A percentile compares a stretch with the other conserved stretches of the same genome.
Conservation (phyloP, 805 yeast genomes). For the Ogataea glucozyma region DNA sequence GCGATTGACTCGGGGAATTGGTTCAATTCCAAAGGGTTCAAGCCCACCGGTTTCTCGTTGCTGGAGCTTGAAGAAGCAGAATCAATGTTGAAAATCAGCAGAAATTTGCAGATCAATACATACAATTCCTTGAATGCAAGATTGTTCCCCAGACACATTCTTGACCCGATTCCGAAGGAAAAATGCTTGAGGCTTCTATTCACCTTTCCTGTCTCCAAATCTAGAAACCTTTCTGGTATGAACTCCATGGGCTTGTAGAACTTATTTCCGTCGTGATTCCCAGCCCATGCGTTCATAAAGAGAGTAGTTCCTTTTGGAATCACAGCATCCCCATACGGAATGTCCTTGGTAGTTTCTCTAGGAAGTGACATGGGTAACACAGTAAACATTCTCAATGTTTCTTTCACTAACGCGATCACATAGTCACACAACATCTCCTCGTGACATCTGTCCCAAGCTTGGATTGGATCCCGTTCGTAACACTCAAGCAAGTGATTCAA, state of each 20-base stretch:
- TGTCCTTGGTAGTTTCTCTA: conserved; percentile 53
- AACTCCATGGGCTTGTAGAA: conserved; percentile 49
- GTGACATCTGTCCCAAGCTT: conserved; percentile 31
- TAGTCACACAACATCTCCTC: conserved; percentile 43
- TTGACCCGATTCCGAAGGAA: conserved; percentile 68
- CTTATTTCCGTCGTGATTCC: conserved; percentile 57
- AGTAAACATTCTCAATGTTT: conserved; percentile 60
- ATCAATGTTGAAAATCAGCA: conserved; percentile 51
- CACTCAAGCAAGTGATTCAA: conserved; percentile 38
- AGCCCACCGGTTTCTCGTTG: conserved; percentile 37
- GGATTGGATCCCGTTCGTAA: conserved; percentile 29
- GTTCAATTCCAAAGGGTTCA: conserved; percentile 54
- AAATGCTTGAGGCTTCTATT: conserved; percentile 40
- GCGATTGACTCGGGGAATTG: conserved; percentile 58
- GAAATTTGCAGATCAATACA: conserved; percentile 51
- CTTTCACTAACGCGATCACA: conserved; percentile 59
- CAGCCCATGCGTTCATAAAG: conserved; percentile 69
- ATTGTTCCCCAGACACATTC: conserved; percentile 71
- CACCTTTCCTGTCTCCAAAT: conserved; percentile 18
- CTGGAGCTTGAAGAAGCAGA: conserved; percentile 10
- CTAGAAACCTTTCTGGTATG: conserved; percentile 54
- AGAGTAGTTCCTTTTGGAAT: conserved; percentile 60
- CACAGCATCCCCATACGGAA: conserved; percentile 39
- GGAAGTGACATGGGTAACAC: conserved; percentile 72
- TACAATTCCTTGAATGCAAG: conserved; percentile 69